phyloP scores from a whole-genome alignment of 331 rosid species.

The Malus hybrid region DNA sequence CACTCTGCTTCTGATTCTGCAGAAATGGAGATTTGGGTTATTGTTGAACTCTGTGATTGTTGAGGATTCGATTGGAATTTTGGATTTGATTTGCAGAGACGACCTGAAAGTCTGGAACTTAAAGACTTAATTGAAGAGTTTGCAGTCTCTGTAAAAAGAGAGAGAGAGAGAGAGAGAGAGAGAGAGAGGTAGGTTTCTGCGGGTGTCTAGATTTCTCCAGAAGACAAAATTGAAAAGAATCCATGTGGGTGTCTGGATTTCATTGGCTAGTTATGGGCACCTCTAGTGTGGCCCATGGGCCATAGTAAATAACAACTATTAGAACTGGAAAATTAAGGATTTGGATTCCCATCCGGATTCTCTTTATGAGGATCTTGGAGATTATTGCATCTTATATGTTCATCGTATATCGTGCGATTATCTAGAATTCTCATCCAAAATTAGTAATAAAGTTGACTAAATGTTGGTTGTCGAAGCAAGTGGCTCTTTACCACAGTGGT shows the following conservation, averaged over 20 bases:
- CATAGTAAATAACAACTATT: too few relatives aligned
- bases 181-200: not conserved
- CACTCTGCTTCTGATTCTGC: not conserved
- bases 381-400: rapidly evolving
- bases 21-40: not conserved
- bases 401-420: rapidly evolving
- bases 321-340: too few relatives aligned
- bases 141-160: not conserved
- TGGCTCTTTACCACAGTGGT: too few relatives aligned
- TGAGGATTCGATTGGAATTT: not conserved
- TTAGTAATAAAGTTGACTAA: too few relatives aligned
- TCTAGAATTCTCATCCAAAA: too few relatives aligned
- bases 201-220: conserved; percentile 29
- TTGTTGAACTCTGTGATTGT: not conserved
- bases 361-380: rapidly evolving
- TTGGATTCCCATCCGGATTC: too few relatives aligned
- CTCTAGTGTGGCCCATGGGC: not conserved
- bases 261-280: not conserved
- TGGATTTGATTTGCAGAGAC: not conserved
- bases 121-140: not conserved
- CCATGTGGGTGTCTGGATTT: not conserved
- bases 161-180: not conserved
- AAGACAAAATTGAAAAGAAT: not conserved
- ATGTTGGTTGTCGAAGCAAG: too few relatives aligned
- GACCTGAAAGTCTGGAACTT: not conserved